Percentiles rank a stretch among this genome's conserved stretches.
phyloP scores from a whole-genome alignment of 2,329 filamentous ascomycete species.

The Cucurbitaria berberidis region DNA sequence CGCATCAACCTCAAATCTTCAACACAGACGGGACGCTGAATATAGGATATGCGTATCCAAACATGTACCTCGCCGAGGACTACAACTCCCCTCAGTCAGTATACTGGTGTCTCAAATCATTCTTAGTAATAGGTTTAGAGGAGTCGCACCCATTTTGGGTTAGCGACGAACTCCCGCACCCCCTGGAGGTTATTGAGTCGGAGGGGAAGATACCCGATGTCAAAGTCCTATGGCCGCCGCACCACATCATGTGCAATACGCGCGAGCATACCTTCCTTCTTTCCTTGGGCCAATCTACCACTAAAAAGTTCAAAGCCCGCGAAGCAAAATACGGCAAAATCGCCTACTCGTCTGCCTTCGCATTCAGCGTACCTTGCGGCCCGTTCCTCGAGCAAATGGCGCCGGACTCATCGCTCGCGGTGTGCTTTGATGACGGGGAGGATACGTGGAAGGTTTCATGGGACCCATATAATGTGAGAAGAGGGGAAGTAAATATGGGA shows the following conservation, averaged over 20 bases:
- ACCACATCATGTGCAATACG: conserved; percentile 52
- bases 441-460: conserved; percentile 28
- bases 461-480: conserved; percentile 19
- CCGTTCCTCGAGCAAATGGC: conserved; percentile 38
- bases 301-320: conserved; percentile 18
- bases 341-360: conserved; percentile 55
- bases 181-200: not conserved
- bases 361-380: conserved; percentile 54
- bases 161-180: conserved; percentile 43
- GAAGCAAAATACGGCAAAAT: conserved; percentile 30
- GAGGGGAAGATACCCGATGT: conserved; percentile 7
- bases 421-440: conserved; percentile 23
- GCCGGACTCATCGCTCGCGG: conserved; percentile 31
- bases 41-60: conserved; percentile 53
- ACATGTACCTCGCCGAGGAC: conserved; percentile 60
- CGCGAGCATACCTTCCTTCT: conserved; percentile 20
- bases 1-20: conserved; percentile 49
- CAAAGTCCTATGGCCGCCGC: conserved; percentile 29
- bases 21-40: conserved; percentile 54
- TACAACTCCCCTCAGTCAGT: conserved; percentile 61
- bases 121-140: conserved; percentile 48
- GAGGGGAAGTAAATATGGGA: not conserved
- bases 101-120: conserved; percentile 59
- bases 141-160: conserved; percentile 53
- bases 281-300: conserved; percentile 17